Base-by-base conservation (phyloP, 805 yeast species). In the Lachancea quebecensis region DNA sequence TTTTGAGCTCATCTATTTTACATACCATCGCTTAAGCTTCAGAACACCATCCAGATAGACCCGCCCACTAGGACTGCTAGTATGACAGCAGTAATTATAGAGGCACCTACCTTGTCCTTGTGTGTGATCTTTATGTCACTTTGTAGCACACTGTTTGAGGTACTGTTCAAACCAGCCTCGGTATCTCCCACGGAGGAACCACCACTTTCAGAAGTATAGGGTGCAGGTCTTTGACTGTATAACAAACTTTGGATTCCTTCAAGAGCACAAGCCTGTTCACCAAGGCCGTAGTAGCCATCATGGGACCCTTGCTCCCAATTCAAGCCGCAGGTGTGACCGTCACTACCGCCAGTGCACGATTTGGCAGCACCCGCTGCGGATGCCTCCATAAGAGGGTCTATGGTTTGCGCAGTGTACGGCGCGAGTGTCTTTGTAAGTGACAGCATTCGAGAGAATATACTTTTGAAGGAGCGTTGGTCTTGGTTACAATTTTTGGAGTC, bases 31-130 rank as follows among this genome's bases (percentile, higher is more conserved):
- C 25, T 21, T 4, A 21, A 21, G 25, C 25, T 21, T 21, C 25
- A 78, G 43, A 78, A 60, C 41, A 80, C 59, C 90, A 91, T 82
- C 96, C 98, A 89, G 30, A 80, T 70, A 29, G 85, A 74, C 18
- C 89, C 79, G 32, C 81, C 87, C 16, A 81, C 60, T 18, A 88
- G 55, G 2, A 72, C 60, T 1, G 78, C 77, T 51, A 87, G 62
- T 1, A 84, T 80, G 5, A 87, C 64, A 0, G 90, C 95, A 0
- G 99, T 91, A 36, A 87, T 64, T 17, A 90, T 70, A 39, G 95
- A 95, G 1, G 97, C 96, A 41, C 98, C 98, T 1, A 88, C 96
- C 55, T 74, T 77, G 59, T 87, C 96, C 48, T 77, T 79, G 0
- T 69, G 62, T 0, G 78, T 69, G 36, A 89, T 78, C 0, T 62